phyloP scores from a whole-genome alignment of 2,329 filamentous ascomycete species.

The Scedosporium apiospermum region DNA sequence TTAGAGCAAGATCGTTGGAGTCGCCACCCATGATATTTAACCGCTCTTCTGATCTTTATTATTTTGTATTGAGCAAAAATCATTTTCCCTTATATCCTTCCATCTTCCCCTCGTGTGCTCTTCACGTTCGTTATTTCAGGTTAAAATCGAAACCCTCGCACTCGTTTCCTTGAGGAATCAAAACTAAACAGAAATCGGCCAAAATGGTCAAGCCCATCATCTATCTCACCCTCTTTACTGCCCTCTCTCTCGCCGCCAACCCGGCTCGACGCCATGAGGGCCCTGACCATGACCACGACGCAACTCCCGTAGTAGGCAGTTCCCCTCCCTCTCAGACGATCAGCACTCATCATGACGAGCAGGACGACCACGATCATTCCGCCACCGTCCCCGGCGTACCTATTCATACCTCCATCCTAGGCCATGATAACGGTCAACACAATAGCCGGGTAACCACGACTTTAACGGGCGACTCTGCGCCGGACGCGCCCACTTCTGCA shows the following conservation, averaged over 20 bases:
- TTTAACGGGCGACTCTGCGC: neutral
- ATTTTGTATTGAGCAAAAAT: too few species aligned
- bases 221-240: neutral
- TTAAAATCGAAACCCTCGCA: neutral
- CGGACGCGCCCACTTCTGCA: neutral
- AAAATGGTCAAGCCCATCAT: neutral
- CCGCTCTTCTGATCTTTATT: too few species aligned
- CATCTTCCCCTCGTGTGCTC: too few species aligned
- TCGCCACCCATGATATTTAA: too few species aligned
- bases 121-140: neutral
- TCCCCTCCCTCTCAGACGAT: neutral
- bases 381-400: neutral
- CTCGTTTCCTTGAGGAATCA: neutral
- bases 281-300: neutral
- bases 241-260: neutral
- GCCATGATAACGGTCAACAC: neutral
- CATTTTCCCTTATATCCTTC: too few species aligned
- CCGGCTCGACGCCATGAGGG: neutral
- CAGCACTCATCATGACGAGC: neutral
- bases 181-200: neutral
- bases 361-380: neutral
- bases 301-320: neutral
- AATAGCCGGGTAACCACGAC: neutral
- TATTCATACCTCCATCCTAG: neutral
- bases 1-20: too few species aligned